Evolutionary conservation across 495 filamentous ascomycete species (phyloP).

Genomic region (Penicillium cataractarum): DNA sequence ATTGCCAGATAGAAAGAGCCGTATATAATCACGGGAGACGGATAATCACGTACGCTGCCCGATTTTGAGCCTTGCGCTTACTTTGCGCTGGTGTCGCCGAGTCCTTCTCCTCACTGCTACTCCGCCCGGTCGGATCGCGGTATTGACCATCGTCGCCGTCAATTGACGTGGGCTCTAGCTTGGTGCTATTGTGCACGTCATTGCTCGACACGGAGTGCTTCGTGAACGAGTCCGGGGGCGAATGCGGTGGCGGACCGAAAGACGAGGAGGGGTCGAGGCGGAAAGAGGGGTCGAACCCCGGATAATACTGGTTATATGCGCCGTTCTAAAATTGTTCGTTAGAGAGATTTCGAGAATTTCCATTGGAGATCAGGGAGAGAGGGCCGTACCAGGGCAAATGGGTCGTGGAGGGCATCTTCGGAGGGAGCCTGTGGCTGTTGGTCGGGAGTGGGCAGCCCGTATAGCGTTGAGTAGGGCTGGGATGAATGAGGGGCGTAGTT

Average conservation of each 20-base stretch:
- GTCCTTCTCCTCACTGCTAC: conserved; percentile 69
- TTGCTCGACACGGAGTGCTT: conserved; percentile 42
- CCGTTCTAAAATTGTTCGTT: conserved; percentile 16
- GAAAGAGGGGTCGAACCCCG: conserved; percentile 43
- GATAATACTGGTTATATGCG: conserved; percentile 38
- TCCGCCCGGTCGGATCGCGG: conserved; percentile 33
- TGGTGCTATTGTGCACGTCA: conserved; percentile 29
- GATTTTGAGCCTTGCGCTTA: conserved; percentile 91
- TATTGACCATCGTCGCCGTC: conserved; percentile 40
- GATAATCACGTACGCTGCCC: conserved; percentile 80
- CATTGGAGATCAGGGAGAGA: neutral
- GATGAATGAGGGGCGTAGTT: conserved; percentile 38
- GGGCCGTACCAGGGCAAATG: conserved; percentile 33
- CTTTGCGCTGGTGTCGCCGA: conserved; percentile 77
- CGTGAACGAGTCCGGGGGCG: conserved; percentile 49
- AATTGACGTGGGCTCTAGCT: conserved; percentile 28
- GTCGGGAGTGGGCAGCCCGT: conserved; percentile 45
- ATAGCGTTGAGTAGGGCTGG: conserved; percentile 40
- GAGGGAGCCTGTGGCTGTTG: conserved; percentile 28
- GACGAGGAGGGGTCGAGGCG: conserved; percentile 38
- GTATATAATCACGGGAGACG: neutral
- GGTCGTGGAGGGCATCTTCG: conserved; percentile 33
- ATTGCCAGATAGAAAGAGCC: neutral
- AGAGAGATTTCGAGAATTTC: neutral
- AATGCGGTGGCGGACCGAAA: conserved; percentile 44